A percentile compares a stretch with the other conserved stretches of the same genome.
These are phyloP conservation scores for Setaria italica DNA, from an alignment of 202 grass and related monocot species.

Conservation along the genomic window DNA sequence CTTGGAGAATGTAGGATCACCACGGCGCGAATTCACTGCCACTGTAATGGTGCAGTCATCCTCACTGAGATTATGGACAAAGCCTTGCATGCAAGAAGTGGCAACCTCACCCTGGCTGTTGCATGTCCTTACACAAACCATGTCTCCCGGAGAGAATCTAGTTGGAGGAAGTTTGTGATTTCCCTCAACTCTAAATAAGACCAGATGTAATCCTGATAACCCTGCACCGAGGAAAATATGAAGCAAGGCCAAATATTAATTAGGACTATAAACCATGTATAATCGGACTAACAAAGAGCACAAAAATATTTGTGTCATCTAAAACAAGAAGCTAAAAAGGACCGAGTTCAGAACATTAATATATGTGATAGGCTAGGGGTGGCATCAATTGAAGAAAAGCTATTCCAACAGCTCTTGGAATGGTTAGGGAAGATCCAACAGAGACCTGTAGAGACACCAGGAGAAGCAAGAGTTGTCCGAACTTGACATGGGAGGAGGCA, in stretches of 20 bases:
- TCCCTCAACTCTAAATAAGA: slow-evolving; percentile 75
- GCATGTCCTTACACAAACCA: slow-evolving; percentile 85
- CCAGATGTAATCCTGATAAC: slow-evolving; percentile 73
- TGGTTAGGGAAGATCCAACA: not conserved
- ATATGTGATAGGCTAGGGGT: not conserved
- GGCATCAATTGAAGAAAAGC: not conserved
- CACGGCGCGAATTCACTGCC: slow-evolving; percentile 66
- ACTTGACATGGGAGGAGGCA: too few relatives aligned
- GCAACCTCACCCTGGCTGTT: slow-evolving; percentile 67
- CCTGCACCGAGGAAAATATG: slow-evolving; percentile 53
- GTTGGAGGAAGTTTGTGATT: slow-evolving; percentile 73
- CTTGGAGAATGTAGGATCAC: slow-evolving; percentile 83
- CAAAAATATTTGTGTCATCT: not conserved
- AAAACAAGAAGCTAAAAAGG: slow-evolving; percentile 10
- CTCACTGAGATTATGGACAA: slow-evolving; percentile 75
- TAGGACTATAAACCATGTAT: not conserved
- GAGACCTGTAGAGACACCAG: not conserved
- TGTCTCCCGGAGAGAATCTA: slow-evolving; percentile 79
- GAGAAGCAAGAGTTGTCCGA: too few relatives aligned
- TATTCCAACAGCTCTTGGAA: not conserved
- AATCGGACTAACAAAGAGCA: not conserved
- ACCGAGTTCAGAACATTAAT: not conserved
- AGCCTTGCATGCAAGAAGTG: slow-evolving; percentile 77
- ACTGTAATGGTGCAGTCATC: slow-evolving; percentile 84
- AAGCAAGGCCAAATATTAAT: not conserved